Conservation (phyloP, 148 eudicot genomes). For the Pharnaceum exiguum region DNA sequence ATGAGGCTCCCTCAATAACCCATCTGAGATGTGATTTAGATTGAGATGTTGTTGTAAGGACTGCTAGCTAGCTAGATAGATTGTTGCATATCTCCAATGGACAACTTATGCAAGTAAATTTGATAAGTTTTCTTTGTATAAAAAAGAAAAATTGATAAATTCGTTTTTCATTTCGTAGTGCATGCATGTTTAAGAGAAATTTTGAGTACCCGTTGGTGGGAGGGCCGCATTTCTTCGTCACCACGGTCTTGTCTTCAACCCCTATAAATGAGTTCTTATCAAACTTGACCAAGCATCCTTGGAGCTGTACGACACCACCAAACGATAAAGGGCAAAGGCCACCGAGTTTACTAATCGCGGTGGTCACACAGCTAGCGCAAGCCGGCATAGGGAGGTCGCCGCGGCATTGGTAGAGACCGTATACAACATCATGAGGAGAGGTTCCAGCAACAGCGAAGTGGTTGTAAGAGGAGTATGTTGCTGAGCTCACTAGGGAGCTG, state of each 20-base stretch:
- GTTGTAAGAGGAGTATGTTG: slow-evolving; percentile 50
- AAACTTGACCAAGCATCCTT: slow-evolving; percentile 46
- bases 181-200: no score
- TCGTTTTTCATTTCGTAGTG: no score
- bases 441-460: slow-evolving; percentile 37
- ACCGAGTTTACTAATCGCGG: slow-evolving; percentile 25
- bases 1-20: neutral
- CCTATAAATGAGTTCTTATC: slow-evolving; percentile 46
- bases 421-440: slow-evolving; percentile 28
- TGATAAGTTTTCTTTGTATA: no score
- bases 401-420: slow-evolving; percentile 58
- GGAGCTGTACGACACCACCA: slow-evolving; percentile 41
- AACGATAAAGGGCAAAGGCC: slow-evolving; percentile 34
- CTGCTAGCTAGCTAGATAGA: no score
- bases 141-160: no score
- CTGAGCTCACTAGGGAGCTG: slow-evolving; percentile 50
- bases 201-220: no score
- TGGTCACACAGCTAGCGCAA: slow-evolving; percentile 43
- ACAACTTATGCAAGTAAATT: no score
- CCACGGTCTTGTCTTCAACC: slow-evolving; percentile 40
- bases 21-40: no score
- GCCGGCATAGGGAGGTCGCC: slow-evolving; percentile 58
- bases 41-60: no score
- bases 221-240: slow-evolving; percentile 44
- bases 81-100: no score